Evolutionary conservation across 176 grass and related monocot genomes (phyloP).

Genomic region (Paspalum notatum): DNA sequence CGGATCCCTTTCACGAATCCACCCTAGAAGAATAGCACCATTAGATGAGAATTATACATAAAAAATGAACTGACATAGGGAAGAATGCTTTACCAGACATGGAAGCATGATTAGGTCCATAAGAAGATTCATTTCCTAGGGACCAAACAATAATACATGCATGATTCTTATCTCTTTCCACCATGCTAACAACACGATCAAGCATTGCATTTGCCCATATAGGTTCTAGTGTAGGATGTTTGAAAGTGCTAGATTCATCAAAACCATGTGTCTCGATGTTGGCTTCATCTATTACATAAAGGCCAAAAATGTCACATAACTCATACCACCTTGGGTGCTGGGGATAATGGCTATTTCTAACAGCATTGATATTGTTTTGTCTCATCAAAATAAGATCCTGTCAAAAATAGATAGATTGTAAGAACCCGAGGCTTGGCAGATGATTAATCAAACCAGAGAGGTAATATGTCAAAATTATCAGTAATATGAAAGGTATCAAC

Average conservation of each 20-base stretch:
- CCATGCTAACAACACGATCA: slow-evolving; percentile 88
- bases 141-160: slow-evolving; percentile 94
- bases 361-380: slow-evolving; percentile 97
- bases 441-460: slow-evolving; percentile 17
- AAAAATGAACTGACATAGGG: slow-evolving; percentile 9
- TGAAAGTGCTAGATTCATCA: slow-evolving; percentile 73
- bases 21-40: slow-evolving; percentile 58
- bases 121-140: slow-evolving; percentile 87
- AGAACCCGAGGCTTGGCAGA: slow-evolving; percentile 17
- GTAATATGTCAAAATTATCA: slow-evolving; percentile 23
- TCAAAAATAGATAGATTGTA: slow-evolving; percentile 34
- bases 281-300: slow-evolving; percentile 96
- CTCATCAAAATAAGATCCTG: slow-evolving; percentile 97
- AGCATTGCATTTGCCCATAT: slow-evolving; percentile 86
- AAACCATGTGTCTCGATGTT: slow-evolving; percentile 99
- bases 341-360: slow-evolving; percentile 97
- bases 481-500: slow-evolving; percentile 43
- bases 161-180: slow-evolving; percentile 98
- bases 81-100: slow-evolving; percentile 70
- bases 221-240: slow-evolving; percentile 84
- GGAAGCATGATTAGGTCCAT: slow-evolving; percentile 92
- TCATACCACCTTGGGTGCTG: slow-evolving; percentile 97
- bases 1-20: slow-evolving; percentile 80
- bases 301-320: slow-evolving; percentile 87
- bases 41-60: slow-evolving; percentile 24